Percentiles rank a stretch among this genome's conserved stretches.
Conservation (phyloP, 805 yeast genomes). For the Candida gorgasii region DNA sequence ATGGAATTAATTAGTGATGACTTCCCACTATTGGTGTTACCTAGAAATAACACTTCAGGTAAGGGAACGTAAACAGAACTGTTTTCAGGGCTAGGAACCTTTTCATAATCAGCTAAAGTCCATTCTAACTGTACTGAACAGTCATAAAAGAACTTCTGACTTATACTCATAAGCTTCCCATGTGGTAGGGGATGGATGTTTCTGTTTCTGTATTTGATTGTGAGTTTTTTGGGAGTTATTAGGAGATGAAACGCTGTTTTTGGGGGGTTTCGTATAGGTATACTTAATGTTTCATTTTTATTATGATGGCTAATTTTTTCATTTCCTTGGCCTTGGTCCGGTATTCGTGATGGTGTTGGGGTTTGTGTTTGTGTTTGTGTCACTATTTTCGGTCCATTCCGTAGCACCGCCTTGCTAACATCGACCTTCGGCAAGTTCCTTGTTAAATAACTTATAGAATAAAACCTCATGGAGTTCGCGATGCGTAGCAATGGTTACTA, state of each 20-base stretch:
- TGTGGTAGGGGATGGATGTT: slow-evolving; percentile 13
- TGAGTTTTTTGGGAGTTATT: slow-evolving; percentile 27
- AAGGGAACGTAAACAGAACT: slow-evolving; percentile 22
- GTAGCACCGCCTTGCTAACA: background rate
- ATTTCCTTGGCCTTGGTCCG: too few relatives aligned
- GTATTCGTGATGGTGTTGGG: background rate
- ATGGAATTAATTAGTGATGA: slow-evolving; percentile 71
- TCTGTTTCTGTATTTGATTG: slow-evolving; percentile 20
- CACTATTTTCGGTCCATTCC: too few relatives aligned
- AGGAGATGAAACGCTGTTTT: slow-evolving; percentile 8
- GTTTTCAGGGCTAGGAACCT: slow-evolving; percentile 48
- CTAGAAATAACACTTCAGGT: slow-evolving; percentile 77
- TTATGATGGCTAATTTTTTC: too few relatives aligned
- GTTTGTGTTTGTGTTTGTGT: background rate
- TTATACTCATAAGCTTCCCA: slow-evolving; percentile 16
- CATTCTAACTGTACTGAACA: slow-evolving; percentile 56
- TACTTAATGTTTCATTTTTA: too few relatives aligned
- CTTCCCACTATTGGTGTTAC: slow-evolving; percentile 86
- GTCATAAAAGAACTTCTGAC: slow-evolving; percentile 43
- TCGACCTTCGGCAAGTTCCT: background rate
- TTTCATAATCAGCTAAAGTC: slow-evolving; percentile 53
- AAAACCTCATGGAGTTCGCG: slow-evolving; percentile 1
- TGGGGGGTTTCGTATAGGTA: slow-evolving; percentile 2
- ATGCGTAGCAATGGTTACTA: slow-evolving; percentile 15
- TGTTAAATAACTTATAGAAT: slow-evolving; percentile 5